phyloP scores from a whole-genome alignment of 306 rosid species.

The Casuarina cunninghamiana region DNA sequence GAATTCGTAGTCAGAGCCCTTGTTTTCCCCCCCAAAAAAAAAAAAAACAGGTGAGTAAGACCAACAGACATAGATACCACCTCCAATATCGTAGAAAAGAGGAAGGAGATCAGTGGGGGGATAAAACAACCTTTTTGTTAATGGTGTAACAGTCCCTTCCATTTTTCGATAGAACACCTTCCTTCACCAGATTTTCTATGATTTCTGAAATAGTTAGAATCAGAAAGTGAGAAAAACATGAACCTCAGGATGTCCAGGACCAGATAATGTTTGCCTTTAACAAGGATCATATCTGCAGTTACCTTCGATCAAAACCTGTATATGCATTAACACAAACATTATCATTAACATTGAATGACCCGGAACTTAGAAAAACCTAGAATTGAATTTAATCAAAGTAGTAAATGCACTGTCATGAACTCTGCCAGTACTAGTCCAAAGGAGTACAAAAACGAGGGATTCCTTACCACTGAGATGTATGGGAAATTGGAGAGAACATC shows the following conservation, averaged over 20 bases:
- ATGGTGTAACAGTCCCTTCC: conserved; percentile 64
- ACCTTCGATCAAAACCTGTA: conserved; percentile 90
- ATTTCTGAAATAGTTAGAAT: conserved; percentile 57
- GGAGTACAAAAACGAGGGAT: conserved; percentile 20
- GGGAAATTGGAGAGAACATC: conserved; percentile 84
- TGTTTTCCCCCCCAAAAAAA: conserved; percentile 26
- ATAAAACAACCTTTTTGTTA: conserved; percentile 57
- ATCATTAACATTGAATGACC: conserved; percentile 19
- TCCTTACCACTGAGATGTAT: conserved; percentile 77
- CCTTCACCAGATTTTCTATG: conserved; percentile 65
- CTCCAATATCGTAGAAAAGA: neutral
- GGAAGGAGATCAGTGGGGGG: neutral
- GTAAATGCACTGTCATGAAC: neutral
- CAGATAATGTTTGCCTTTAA: neutral
- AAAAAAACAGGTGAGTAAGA: conserved; percentile 3
- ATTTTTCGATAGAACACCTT: conserved; percentile 59
- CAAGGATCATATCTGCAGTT: conserved; percentile 13
- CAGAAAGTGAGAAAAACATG: conserved; percentile 22
- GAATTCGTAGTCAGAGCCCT: conserved; percentile 73
- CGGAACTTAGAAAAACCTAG: neutral
- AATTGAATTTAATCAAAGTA: conserved; percentile 1
- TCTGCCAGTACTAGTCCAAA: neutral
- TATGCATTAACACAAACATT: conserved; percentile 26
- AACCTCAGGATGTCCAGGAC: conserved; percentile 12
- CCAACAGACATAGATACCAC: neutral